A percentile compares a stretch with the other conserved stretches of the same genome.
phyloP scores from a whole-genome alignment of 192 early-diverging fungal genomes.

The Coemansia sp. region DNA sequence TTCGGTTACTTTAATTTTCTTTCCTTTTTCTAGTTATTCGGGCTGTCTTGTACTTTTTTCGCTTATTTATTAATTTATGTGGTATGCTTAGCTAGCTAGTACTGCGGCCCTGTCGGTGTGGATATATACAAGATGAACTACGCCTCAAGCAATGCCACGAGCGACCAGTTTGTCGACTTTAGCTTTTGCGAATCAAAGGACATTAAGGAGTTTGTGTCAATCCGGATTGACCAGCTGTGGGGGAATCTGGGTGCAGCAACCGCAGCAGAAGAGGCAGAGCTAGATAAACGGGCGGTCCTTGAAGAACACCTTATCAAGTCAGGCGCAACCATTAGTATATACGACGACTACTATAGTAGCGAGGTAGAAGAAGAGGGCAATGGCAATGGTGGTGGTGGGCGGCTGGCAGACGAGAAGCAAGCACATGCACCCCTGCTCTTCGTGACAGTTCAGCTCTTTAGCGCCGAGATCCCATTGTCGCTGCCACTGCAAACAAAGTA shows the following conservation, averaged over 20 bases:
- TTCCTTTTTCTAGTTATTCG: neutral
- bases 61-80: constrained; percentile 5
- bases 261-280: neutral
- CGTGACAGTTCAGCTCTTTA: constrained; percentile 50
- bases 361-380: neutral
- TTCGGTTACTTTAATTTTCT: neutral
- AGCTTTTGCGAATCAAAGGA: constrained; percentile 55
- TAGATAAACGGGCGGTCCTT: constrained; percentile 15
- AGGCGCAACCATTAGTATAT: constrained; percentile 4
- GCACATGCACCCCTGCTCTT: constrained; percentile 10
- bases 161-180: constrained; percentile 53
- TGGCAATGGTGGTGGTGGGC: neutral
- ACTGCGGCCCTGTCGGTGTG: neutral
- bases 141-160: constrained; percentile 13
- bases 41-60: neutral
- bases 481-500: constrained; percentile 53
- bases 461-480: constrained; percentile 42
- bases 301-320: constrained; percentile 31
- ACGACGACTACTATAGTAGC: constrained; percentile 1
- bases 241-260: constrained; percentile 13
- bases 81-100: no score
- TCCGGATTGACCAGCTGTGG: constrained; percentile 49
- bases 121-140: constrained; percentile 33
- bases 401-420: neutral
- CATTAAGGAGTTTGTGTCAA: constrained; percentile 47